These are phyloP conservation scores for Chondrus crispus DNA, from an alignment of 23 red algal genomes.

Conservation along the genomic window DNA sequence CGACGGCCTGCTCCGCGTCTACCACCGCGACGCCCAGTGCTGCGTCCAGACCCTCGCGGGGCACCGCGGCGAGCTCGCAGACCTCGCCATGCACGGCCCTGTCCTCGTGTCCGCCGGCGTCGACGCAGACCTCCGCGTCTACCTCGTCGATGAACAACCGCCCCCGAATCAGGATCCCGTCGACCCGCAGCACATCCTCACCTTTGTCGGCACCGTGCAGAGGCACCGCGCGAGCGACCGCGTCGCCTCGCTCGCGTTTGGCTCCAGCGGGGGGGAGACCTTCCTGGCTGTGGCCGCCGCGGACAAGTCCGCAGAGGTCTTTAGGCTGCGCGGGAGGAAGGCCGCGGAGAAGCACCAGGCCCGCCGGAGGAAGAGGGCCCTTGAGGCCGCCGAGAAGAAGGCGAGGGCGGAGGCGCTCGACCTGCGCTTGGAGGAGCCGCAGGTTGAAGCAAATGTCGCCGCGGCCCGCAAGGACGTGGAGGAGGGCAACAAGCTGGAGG, in stretches of 20 bases:
- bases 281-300: conserved; percentile 39
- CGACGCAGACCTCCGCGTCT: conserved; percentile 53
- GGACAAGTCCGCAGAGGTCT: conserved; percentile 66
- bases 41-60: conserved; percentile 90
- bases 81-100: neutral
- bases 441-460: neutral
- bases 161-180: neutral
- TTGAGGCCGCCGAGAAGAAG: conserved; percentile 2
- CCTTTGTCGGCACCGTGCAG: conserved; percentile 11
- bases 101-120: conserved; percentile 63
- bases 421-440: neutral
- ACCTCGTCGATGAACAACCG: neutral
- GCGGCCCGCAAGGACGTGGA: neutral
- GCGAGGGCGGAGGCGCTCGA: neutral
- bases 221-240: conserved; percentile 20
- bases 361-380: conserved; percentile 29
- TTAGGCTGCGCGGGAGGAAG: conserved; percentile 18
- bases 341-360: conserved; percentile 60
- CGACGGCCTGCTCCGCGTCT: conserved; percentile 68
- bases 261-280: neutral
- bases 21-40: conserved; percentile 49
- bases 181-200: neutral
- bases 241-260: conserved; percentile 5
- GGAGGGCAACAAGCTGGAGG: neutral
- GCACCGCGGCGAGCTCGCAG: conserved; percentile 73